Evolutionary conservation across 352 stramenopile species (phyloP), one percentile per base, ranked within the genome.

Genomic region (Phytophthora vignae): DNA sequence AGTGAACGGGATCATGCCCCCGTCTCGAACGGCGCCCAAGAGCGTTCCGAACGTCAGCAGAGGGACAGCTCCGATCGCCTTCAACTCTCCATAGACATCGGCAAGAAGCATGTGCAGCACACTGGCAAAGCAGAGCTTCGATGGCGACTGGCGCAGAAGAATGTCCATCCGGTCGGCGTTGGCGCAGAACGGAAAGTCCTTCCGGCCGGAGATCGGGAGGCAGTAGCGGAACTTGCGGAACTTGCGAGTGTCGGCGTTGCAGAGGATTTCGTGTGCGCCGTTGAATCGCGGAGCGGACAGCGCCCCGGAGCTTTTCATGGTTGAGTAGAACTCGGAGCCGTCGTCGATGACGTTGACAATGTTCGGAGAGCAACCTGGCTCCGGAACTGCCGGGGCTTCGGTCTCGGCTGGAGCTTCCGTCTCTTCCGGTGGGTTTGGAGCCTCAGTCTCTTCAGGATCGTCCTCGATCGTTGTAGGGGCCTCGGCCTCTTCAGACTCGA

Each of bases 81-180:
- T 6, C 27, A 87, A 40, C 58, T 84, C 70, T 19, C 69, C 57
- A 65, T 84, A 84, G 5, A 83, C 76, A 60, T 87, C 79, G n/a
- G 78, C 38, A 4, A 87, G 71, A n/a, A 87, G 60, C 70, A 87
- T 70, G 59, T 87, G 76, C 62, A 87, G 60, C 17, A 77, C 70
- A 54, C 76, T 83, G 33, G 38, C 70, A n/a, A 75, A 80, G 64
- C 79, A 87, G 14, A 74, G 49, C 55, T 77, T 81, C 4, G 65
- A 49, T 29, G 67, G 66, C 17, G 63, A 70, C 55, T 70, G 44
- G 7, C 29, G 54, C 1, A 58, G 61, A 2, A 89, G 65, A 17
- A 89, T 67, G 50, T 87, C 79, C 55, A 85, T 69, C 8, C 81
- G 79, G 66, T 87, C 79, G 7, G 81, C 69, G 3, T 50, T 62